Percentiles rank a stretch among this genome's conserved stretches.
These are phyloP conservation scores for Cytospora paraplurivora DNA, from an alignment of 2,329 filamentous ascomycete genomes.

Conservation along the genomic window DNA sequence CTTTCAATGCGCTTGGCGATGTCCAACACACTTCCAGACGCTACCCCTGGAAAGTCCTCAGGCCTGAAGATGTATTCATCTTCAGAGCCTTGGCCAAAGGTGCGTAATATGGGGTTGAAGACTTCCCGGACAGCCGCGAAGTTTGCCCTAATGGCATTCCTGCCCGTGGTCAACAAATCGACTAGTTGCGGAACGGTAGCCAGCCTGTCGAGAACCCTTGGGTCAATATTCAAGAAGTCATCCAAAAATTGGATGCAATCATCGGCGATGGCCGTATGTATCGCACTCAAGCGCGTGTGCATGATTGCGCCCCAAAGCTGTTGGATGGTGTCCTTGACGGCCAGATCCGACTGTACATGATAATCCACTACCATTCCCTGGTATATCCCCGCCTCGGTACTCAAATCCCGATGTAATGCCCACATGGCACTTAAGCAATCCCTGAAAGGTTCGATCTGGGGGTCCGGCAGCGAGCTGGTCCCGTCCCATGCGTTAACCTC, in stretches of 20 bases:
- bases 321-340: not conserved
- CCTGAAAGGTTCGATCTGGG: not conserved
- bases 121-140: slow-evolving; percentile 1
- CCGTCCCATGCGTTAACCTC: not conserved
- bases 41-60: not conserved
- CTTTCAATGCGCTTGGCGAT: slow-evolving; percentile 9
- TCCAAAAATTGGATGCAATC: slow-evolving; percentile 11
- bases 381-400: not conserved
- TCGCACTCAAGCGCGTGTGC: not conserved
- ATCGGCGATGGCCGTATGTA: not conserved
- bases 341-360: not conserved
- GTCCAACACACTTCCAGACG: not conserved
- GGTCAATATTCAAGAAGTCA: not conserved
- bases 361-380: slow-evolving; percentile 4
- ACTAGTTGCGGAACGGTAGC: not conserved
- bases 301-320: not conserved
- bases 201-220: not conserved
- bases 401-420: slow-evolving; percentile 1
- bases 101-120: slow-evolving; percentile 1
- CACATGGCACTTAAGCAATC: not conserved
- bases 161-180: not conserved
- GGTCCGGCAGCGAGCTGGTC: not conserved
- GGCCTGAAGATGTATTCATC: not conserved
- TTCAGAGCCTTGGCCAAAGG: not conserved
- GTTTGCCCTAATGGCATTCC: not conserved